A percentile compares a stretch with the other conserved stretches of the same genome.
Evolutionary conservation across 768 basidiomycete species (phyloP).

Genomic region (Leucocoprinus birnbaumii): DNA sequence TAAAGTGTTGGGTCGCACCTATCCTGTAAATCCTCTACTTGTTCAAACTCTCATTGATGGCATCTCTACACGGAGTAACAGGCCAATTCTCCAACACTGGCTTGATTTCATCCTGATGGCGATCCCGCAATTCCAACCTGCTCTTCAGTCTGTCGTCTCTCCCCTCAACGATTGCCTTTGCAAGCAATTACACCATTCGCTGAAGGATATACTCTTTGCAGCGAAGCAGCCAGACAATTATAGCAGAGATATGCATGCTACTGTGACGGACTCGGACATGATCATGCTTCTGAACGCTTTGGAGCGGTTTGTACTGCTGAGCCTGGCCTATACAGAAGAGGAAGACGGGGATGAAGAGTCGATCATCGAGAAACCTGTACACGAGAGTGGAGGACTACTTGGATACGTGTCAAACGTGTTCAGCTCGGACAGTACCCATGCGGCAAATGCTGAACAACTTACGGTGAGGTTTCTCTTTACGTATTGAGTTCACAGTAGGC

Average conservation of each 20-base stretch:
- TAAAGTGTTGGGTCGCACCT: slow-evolving; percentile 27
- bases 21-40: slow-evolving; percentile 67
- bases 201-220: slow-evolving; percentile 53
- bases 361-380: slow-evolving; percentile 45
- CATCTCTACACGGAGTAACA: slow-evolving; percentile 64
- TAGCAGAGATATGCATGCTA: slow-evolving; percentile 40
- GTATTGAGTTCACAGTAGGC: background rate
- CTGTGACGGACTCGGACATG: slow-evolving; percentile 76
- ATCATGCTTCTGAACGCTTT: slow-evolving; percentile 81
- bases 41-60: slow-evolving; percentile 82
- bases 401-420: slow-evolving; percentile 94
- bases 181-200: slow-evolving; percentile 55
- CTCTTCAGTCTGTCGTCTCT: slow-evolving; percentile 60
- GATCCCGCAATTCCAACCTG: slow-evolving; percentile 78
- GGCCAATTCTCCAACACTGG: slow-evolving; percentile 90
- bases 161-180: slow-evolving; percentile 82
- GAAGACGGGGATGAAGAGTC: slow-evolving; percentile 41
- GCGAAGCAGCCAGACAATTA: slow-evolving; percentile 33
- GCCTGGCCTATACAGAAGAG: slow-evolving; percentile 58
- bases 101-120: slow-evolving; percentile 94
- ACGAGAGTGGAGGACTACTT: slow-evolving; percentile 66
- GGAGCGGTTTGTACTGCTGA: slow-evolving; percentile 78
- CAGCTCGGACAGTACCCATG: slow-evolving; percentile 57
- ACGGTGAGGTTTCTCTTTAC: slow-evolving; percentile 39
- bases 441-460: slow-evolving; percentile 49